Base-by-base conservation (phyloP, 306 rosid genomes). In the Quercus cerris region DNA sequence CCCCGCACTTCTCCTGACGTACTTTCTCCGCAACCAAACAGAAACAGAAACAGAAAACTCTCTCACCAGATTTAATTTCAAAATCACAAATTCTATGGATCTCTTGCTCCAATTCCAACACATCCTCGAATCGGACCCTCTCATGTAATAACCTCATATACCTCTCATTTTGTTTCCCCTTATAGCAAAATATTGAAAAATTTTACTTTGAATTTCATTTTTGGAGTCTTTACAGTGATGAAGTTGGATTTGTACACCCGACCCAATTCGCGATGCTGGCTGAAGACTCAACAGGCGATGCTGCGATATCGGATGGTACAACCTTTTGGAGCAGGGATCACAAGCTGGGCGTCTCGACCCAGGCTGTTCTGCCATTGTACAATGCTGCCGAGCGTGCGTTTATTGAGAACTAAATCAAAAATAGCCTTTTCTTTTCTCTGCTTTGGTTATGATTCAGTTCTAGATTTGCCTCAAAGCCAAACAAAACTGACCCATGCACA, bases 181-280 rank as follows among this genome's bases (percentile, higher is more conserved):
- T 23, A 23, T 23, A 27, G 28, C 28, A 27, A 27, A 27, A 27
- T 27, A 27, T 27, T 27, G 28, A 27, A 27, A 27, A 27, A 27
- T 27, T 27, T 27, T 27, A 27, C 28, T 27, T 27, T 1, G 28
- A 1, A 27, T 27, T 1, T 27, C 28, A 27, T 27, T 27, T 27
- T 82, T 81, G 88, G 78, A 79, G 52, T 11, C 52, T 23, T 46
- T 70, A 27, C 84, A 93, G 97, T 56, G 97, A 95, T 80, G 98
- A 93, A 83, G 81, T 95, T 70, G 99, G 97, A 67, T 91, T 90
- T 85, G 80, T 95, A 78, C 97, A 93, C 75, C 97, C 93, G 41
- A 89, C 97, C 78, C 97, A 90, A 61, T 89, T 91, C 85, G 58
- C 70, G 44, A 72, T 79, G 84, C 83, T 95, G 56, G 76, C 68